A percentile compares a stretch with the other conserved stretches of the same genome.
These are phyloP conservation scores for Chlorella sp. DNA, from an alignment of 139 green algal genomes.

Conservation along the genomic window DNA sequence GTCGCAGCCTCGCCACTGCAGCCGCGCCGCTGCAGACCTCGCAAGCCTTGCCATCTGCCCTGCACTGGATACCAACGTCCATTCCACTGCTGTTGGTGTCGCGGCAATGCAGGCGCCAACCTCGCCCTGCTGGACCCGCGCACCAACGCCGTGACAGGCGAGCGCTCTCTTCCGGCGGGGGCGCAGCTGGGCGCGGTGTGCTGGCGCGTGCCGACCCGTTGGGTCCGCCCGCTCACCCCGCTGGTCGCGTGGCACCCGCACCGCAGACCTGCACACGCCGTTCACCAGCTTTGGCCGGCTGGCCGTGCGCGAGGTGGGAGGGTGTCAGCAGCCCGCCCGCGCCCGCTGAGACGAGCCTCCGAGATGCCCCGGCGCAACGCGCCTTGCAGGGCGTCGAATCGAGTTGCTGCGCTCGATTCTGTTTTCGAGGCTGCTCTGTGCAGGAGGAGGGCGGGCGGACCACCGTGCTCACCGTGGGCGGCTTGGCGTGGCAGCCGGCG, in stretches of 20 bases:
- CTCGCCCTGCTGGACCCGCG: conserved; percentile 14
- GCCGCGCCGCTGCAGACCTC: too few species aligned
- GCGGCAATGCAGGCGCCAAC: background rate
- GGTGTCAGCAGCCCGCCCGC: background rate
- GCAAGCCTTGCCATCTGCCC: background rate
- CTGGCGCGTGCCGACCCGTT: too few species aligned
- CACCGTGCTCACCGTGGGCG: conserved; percentile 23
- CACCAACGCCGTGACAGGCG: background rate
- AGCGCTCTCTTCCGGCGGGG: too few species aligned
- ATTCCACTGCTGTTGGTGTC: background rate
- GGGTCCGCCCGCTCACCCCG: too few species aligned
- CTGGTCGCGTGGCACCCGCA: too few species aligned
- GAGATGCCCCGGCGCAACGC: too few species aligned
- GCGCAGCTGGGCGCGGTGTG: too few species aligned
- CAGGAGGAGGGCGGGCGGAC: background rate
- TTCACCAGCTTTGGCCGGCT: conserved; percentile 9
- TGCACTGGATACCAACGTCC: background rate
- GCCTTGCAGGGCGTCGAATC: too few species aligned
- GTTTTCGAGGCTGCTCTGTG: too few species aligned
- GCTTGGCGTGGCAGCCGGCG: conserved; percentile 32
- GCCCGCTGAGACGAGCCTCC: too few species aligned
- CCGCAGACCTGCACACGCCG: conserved; percentile 8
- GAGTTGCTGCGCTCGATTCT: too few species aligned
- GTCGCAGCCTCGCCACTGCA: background rate
- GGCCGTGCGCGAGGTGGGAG: conserved; percentile 7